A percentile compares a stretch with the other conserved stretches of the same genome.
phyloP scores from a whole-genome alignment of 2,329 filamentous ascomycete genomes.

The Lachnellula willkommii region DNA sequence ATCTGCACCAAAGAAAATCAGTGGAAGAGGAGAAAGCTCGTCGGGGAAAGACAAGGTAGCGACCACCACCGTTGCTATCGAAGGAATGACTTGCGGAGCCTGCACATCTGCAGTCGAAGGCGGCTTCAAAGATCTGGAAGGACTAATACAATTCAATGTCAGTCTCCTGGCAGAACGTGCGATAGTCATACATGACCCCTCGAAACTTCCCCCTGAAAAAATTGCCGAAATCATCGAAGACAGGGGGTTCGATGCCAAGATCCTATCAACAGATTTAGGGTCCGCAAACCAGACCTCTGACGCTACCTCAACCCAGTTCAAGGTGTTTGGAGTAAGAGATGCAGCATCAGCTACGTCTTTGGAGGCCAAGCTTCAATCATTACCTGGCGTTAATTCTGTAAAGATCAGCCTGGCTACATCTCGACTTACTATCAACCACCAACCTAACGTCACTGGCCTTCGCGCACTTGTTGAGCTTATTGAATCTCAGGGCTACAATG shows the following conservation, averaged over 20 bases:
- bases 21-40: constrained; percentile 26
- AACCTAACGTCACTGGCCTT: constrained; percentile 67
- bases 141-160: constrained; percentile 86
- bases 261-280: constrained; percentile 71
- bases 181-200: constrained; percentile 75
- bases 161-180: constrained; percentile 89
- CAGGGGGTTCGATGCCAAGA: constrained; percentile 75
- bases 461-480: constrained; percentile 76
- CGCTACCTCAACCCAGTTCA: constrained; percentile 66
- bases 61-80: constrained; percentile 81
- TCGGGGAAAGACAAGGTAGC: constrained; percentile 39
- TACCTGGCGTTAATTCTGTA: constrained; percentile 69
- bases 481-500: constrained; percentile 80
- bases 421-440: constrained; percentile 67
- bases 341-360: constrained; percentile 66
- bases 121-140: constrained; percentile 71
- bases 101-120: constrained; percentile 89
- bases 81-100: constrained; percentile 96
- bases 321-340: constrained; percentile 74
- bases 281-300: constrained; percentile 48
- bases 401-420: constrained; percentile 69
- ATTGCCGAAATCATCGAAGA: constrained; percentile 84
- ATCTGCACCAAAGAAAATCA: constrained; percentile 33
- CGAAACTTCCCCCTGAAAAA: constrained; percentile 63
- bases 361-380: constrained; percentile 59